Evolutionary conservation across 2,329 filamentous ascomycete species (phyloP), one percentile per base, ranked within the genome.

Genomic region (Neurospora crassa): DNA sequence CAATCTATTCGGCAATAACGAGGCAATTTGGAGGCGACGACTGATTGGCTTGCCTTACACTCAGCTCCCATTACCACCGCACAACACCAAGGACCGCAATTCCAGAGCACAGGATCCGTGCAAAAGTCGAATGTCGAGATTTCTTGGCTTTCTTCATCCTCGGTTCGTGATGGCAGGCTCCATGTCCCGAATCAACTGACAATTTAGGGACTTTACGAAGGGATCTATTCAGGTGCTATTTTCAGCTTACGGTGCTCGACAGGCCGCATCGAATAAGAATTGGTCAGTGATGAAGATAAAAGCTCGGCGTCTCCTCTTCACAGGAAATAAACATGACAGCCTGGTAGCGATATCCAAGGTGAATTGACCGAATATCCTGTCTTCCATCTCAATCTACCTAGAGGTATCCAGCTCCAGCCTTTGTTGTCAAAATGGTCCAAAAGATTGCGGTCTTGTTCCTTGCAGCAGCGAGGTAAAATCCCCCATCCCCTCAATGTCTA

Each of bases 1-100:
- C 53, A 73, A 75, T 73, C 69, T 72, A 70, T n/a, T 53, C 71
- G 69, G 71, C 68, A 67, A 67, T 69, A 74, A 73, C 70, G 40
- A 71, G 68, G 7, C 68, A 69, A 37, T 70, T 59, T 67, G 47
- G 14, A n/a, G 29, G 18, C 4, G 40, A 29, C 20, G 41, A 40
- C 18, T 43, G 24, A 73, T 73, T 74, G 70, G 73, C 14, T 68
- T 47, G 59, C 40, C 29, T 63, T 16, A 12, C 7, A 67, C 34
- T 67, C 41, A 72, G 71, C 45, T 74, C 69, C 20, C 69, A 67
- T 68, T 18, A 69, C 47, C 14, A 59, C 47, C 12, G 24, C 47
- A 59, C 53, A 5, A 63, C 53, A 37, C 16, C 53, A 37, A 18
- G 53, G 53, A 63, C 29, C 53, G 1, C 29, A 1, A 47, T n/a